Conservation (phyloP, 345 rosid species). For the Gossypium longicalyx region DNA sequence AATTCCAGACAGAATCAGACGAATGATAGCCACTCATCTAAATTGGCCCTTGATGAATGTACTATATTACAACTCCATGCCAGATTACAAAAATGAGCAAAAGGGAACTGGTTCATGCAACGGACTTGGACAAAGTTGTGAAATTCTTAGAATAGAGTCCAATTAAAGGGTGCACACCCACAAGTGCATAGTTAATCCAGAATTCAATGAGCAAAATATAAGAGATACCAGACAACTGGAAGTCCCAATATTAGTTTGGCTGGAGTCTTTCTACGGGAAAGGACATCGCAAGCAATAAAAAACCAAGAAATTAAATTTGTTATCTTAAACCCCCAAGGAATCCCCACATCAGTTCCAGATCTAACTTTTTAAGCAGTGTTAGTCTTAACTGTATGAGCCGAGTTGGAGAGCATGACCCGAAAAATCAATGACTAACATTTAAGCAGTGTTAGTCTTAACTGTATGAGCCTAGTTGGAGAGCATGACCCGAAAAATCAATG, state of each 20-base stretch:
- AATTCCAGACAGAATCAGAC: background rate
- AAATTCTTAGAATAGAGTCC: slow-evolving; percentile 3
- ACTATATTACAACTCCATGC: background rate
- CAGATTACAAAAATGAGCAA: background rate
- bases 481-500: background rate
- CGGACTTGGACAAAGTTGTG: background rate
- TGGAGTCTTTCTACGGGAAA: background rate
- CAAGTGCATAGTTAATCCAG: background rate
- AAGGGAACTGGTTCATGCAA: background rate
- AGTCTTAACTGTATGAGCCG: background rate
- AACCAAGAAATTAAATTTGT: background rate
- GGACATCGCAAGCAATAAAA: background rate
- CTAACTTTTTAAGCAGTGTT: background rate
- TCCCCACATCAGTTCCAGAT: background rate
- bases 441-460: too few species aligned
- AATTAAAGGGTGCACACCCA: background rate
- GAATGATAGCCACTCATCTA: background rate
- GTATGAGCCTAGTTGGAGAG: background rate
- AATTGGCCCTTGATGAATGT: background rate
- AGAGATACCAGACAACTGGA: background rate
- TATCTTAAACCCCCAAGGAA: background rate
- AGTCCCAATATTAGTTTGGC: background rate
- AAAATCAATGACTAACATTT: background rate
- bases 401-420: background rate
- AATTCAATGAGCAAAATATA: background rate